Evolutionary conservation across 345 rosid species (phyloP).

Genomic region (Excoecaria agallocha): DNA sequence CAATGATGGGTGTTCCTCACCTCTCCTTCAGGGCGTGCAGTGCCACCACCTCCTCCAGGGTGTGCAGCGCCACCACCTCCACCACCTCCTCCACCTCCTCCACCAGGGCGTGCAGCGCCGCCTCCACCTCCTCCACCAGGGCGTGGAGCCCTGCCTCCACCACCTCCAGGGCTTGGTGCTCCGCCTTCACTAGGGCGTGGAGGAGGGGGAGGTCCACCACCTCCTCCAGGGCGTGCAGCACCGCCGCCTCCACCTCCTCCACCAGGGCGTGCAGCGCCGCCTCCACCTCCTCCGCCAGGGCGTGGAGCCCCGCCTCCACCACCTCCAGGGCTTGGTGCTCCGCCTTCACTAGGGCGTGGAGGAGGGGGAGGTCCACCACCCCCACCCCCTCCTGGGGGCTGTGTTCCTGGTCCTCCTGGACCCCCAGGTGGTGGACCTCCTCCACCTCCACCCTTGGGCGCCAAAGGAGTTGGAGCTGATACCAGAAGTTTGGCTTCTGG

Average conservation of each 20-base stretch:
- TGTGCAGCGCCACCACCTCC: too few species aligned
- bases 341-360: slow-evolving; percentile 7
- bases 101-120: slow-evolving; percentile 21
- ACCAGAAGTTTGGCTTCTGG: slow-evolving; percentile 42
- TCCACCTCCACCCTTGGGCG: slow-evolving; percentile 64
- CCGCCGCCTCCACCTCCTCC: slow-evolving; percentile 42
- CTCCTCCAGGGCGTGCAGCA: slow-evolving; percentile 16
- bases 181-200: too few species aligned
- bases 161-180: too few species aligned
- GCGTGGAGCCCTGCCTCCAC: too few species aligned
- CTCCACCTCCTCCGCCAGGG: slow-evolving; percentile 21
- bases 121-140: too few species aligned
- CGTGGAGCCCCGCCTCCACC: too few species aligned
- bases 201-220: too few species aligned
- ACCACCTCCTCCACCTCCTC: slow-evolving; percentile 23
- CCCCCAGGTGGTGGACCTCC: slow-evolving; percentile 33
- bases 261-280: slow-evolving; percentile 26
- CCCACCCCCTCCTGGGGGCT: slow-evolving; percentile 20
- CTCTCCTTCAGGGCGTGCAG: too few species aligned
- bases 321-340: too few species aligned
- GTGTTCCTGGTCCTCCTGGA: slow-evolving; percentile 26
- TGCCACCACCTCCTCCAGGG: too few species aligned
- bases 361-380: slow-evolving; percentile 34
- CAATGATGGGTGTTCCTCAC: not conserved
- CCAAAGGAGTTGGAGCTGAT: slow-evolving; percentile 43